phyloP scores from a whole-genome alignment of 306 rosid genomes.

The Begonia loranthoides region DNA sequence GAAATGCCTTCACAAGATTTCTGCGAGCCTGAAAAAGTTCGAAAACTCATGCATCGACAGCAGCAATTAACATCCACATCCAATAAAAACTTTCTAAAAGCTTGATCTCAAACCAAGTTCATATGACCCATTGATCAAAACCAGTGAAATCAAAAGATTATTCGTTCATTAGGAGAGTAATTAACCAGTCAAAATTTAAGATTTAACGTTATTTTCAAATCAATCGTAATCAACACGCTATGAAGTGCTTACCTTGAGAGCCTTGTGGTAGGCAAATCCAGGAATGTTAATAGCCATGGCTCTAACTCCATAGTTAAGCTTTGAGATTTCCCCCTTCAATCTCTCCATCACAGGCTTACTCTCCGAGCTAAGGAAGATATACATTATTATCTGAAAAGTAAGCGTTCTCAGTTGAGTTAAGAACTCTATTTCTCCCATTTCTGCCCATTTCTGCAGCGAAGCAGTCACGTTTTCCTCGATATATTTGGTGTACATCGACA shows the following conservation, averaged over 20 bases:
- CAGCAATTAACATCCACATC: too few species aligned
- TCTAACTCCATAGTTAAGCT: conserved; percentile 67
- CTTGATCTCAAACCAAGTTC: too few species aligned
- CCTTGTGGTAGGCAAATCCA: conserved; percentile 75
- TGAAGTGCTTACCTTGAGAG: conserved; percentile 39
- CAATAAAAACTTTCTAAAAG: too few species aligned
- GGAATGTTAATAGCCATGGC: conserved; percentile 82
- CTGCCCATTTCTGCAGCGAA: conserved; percentile 65
- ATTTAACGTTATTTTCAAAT: too few species aligned
- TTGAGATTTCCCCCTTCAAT: conserved; percentile 60
- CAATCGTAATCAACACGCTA: too few species aligned
- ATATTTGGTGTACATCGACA: conserved; percentile 45
- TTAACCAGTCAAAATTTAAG: neutral
- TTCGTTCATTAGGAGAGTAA: too few species aligned
- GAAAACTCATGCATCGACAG: neutral
- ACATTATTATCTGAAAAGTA: conserved; percentile 71
- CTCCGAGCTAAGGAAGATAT: conserved; percentile 71
- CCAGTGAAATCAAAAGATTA: too few species aligned
- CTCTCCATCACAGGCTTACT: conserved; percentile 49
- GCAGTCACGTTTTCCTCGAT: conserved; percentile 37
- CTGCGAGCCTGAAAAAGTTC: conserved; percentile 46
- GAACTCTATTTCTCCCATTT: conserved; percentile 55
- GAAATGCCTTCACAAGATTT: conserved; percentile 46
- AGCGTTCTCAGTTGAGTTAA: conserved; percentile 50
- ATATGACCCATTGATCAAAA: too few species aligned